A percentile compares a stretch with the other conserved stretches of the same genome.
These are phyloP conservation scores for Saccharomycopsis sp. DNA, from an alignment of 805 yeast species.

Conservation along the genomic window DNA sequence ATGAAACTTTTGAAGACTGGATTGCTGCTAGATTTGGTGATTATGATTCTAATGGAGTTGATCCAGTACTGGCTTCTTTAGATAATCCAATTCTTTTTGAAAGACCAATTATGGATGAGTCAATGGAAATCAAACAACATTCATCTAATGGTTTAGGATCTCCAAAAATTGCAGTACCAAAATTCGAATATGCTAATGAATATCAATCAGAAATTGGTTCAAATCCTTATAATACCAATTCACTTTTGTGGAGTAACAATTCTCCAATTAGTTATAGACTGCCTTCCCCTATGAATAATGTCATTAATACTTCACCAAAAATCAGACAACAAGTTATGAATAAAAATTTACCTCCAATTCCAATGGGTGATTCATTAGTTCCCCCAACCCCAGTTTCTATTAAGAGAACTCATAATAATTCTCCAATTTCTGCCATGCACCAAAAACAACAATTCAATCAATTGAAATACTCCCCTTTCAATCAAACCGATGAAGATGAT, in stretches of 20 bases:
- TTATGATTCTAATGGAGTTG: constrained; percentile 19
- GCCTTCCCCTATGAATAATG: neutral
- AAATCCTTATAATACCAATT: no score
- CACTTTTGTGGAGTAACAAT: neutral
- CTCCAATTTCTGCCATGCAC: constrained; percentile 6
- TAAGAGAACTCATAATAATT: constrained; percentile 9
- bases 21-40: constrained; percentile 24
- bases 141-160: constrained; percentile 4
- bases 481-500: constrained; percentile 9
- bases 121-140: neutral
- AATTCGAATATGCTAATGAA: neutral
- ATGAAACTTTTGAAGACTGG: constrained; percentile 24
- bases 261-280: neutral
- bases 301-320: neutral
- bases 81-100: constrained; percentile 15
- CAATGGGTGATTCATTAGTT: constrained; percentile 7
- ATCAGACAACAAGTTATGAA: constrained; percentile 8
- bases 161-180: constrained; percentile 12
- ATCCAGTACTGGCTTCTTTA: constrained; percentile 8
- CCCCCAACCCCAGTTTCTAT: constrained; percentile 11
- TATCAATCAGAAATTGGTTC: neutral
- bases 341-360: constrained; percentile 18
- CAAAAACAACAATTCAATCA: constrained; percentile 1
- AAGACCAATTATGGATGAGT: constrained; percentile 5
- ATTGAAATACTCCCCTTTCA: constrained; percentile 10